Conservation (phyloP, 2,329 filamentous ascomycete species). For the Microdochium bolleyi region DNA sequence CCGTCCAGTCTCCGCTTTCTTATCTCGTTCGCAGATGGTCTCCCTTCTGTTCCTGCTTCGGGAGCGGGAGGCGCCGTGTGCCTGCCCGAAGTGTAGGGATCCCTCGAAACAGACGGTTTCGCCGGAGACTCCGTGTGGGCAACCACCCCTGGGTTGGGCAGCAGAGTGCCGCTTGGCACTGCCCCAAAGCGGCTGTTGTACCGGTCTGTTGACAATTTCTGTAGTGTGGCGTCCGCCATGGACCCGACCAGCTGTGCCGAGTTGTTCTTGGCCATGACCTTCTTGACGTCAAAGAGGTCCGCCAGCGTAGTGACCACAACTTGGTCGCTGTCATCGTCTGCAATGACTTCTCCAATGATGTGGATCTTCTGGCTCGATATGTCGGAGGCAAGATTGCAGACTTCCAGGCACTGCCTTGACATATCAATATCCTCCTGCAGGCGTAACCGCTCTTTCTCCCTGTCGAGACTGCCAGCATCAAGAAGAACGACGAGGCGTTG, state of each 20-base stretch:
- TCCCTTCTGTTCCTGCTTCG: slow-evolving; percentile 10
- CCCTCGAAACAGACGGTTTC: neutral
- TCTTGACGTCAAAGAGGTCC: slow-evolving; percentile 30
- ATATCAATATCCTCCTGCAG: slow-evolving; percentile 24
- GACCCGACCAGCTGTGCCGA: slow-evolving; percentile 27
- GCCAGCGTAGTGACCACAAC: slow-evolving; percentile 30
- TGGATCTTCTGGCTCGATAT: slow-evolving; percentile 22
- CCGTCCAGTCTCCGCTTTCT: slow-evolving; percentile 12
- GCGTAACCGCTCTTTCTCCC: slow-evolving; percentile 5
- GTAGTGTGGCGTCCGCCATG: slow-evolving; percentile 21
- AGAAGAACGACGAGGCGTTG: slow-evolving; percentile 19
- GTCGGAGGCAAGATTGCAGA: slow-evolving; percentile 24
- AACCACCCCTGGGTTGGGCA: neutral
- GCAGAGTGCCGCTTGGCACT: slow-evolving; percentile 3
- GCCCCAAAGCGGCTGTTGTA: slow-evolving; percentile 20
- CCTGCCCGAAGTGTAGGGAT: slow-evolving; percentile 3
- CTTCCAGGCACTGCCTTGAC: slow-evolving; percentile 26
- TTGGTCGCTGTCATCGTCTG: slow-evolving; percentile 27
- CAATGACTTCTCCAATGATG: slow-evolving; percentile 25
- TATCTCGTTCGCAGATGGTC: slow-evolving; percentile 17
- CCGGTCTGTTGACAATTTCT: slow-evolving; percentile 13
- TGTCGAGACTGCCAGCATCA: slow-evolving; percentile 13
- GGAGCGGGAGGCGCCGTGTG: slow-evolving; percentile 10
- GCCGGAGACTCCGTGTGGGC: too few species aligned
- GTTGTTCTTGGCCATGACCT: slow-evolving; percentile 21